A percentile compares a stretch with the other conserved stretches of the same genome.
These are phyloP conservation scores for Hygrophila difformis DNA, from an alignment of 257 asterid species.

Conservation along the genomic window DNA sequence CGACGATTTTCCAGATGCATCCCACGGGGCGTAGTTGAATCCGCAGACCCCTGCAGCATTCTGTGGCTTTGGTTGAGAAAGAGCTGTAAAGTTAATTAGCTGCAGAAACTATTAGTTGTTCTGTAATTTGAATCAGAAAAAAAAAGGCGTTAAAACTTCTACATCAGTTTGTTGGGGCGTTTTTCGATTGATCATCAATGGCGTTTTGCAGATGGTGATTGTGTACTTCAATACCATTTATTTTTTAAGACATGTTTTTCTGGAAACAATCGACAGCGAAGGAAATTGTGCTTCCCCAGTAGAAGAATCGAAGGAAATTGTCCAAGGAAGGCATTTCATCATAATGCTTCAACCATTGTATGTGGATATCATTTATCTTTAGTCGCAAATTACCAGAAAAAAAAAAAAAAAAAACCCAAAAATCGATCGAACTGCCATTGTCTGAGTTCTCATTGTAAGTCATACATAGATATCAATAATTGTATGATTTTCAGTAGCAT, in stretches of 20 bases:
- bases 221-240: conserved; percentile 1
- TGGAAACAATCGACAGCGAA: no score
- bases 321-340: background rate
- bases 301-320: conserved; percentile 10
- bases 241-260: no score
- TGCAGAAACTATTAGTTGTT: no score
- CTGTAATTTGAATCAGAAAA: background rate
- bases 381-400: conserved; percentile 19
- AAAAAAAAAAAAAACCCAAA: no score
- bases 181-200: conserved; percentile 5
- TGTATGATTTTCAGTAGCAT: conserved; percentile 5
- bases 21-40: conserved; percentile 18
- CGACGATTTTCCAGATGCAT: conserved; percentile 38
- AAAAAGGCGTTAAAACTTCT: no score
- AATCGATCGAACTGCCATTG: conserved; percentile 16
- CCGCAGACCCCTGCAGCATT: background rate
- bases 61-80: background rate
- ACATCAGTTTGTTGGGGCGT: background rate
- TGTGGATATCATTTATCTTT: conserved; percentile 19
- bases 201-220: conserved; percentile 1
- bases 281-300: background rate
- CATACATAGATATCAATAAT: conserved; percentile 5
- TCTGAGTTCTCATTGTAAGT: conserved; percentile 1
- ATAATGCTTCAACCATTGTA: conserved; percentile 15
- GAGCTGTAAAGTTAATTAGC: no score